Percentiles rank a stretch among this genome's conserved stretches.
phyloP scores from a whole-genome alignment of 2,329 filamentous ascomycete genomes.

The Hyphodiscus sp. region DNA sequence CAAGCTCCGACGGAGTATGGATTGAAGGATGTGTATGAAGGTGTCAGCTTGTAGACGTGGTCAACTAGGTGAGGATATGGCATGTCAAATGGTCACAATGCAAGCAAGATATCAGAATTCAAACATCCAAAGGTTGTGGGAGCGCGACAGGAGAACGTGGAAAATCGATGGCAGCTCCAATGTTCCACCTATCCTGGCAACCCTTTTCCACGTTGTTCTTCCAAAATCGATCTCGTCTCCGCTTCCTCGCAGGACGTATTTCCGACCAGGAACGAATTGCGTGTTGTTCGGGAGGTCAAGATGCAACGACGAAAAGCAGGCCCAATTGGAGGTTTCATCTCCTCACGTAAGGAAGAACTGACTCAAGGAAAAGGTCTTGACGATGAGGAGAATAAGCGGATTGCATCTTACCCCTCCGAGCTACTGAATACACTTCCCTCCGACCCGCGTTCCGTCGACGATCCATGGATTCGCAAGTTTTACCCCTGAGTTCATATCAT shows the following conservation, averaged over 20 bases:
- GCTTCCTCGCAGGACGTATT: background rate
- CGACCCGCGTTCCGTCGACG: background rate
- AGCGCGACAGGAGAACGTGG: too few species aligned
- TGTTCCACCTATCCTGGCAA: background rate
- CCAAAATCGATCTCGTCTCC: background rate
- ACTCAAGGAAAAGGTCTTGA: too few species aligned
- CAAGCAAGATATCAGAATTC: background rate
- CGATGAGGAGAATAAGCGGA: too few species aligned
- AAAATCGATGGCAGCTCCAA: background rate
- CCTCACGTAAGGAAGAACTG: too few species aligned
- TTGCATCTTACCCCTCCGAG: too few species aligned
- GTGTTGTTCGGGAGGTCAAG: background rate
- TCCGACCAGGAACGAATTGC: background rate
- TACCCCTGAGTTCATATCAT: background rate
- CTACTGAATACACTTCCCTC: background rate
- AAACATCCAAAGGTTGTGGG: background rate
- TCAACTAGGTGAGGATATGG: background rate
- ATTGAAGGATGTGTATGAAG: too few species aligned
- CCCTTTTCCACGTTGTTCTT: background rate
- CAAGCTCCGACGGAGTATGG: too few species aligned
- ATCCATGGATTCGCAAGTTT: background rate
- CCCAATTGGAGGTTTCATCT: too few species aligned
- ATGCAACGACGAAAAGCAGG: too few species aligned
- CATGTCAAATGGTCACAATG: background rate
- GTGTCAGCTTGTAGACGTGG: too few species aligned